Conservation (phyloP, 345 rosid species). For the Aquilaria yunnanensis region DNA sequence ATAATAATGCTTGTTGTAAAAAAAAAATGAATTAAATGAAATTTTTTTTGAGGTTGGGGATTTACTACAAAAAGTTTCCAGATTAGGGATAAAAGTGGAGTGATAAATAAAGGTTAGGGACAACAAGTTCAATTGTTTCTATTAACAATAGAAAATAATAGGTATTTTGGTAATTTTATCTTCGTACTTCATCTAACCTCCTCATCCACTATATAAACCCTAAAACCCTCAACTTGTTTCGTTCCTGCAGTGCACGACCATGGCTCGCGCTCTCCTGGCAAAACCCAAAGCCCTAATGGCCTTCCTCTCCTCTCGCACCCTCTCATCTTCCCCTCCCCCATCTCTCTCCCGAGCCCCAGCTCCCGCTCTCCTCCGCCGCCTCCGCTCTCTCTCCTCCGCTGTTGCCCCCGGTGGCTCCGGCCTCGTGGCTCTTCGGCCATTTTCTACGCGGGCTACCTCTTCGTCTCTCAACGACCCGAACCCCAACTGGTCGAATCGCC, state of each 20-base stretch:
- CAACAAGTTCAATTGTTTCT: no score
- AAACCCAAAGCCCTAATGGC: constrained; percentile 32
- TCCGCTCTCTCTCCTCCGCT: constrained; percentile 16
- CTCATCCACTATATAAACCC: background rate
- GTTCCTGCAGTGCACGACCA: constrained; percentile 4
- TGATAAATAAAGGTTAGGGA: no score
- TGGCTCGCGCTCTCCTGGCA: constrained; percentile 45
- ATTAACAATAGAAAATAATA: no score
- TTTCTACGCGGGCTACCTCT: constrained; percentile 45
- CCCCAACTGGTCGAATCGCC: constrained; percentile 92
- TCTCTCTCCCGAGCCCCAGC: constrained; percentile 15
- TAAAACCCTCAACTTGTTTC: constrained; percentile 1
- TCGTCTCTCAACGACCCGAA: constrained; percentile 65
- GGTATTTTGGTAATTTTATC: no score
- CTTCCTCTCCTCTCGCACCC: constrained; percentile 11
- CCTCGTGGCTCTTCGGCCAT: constrained; percentile 10
- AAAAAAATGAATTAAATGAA: no score
- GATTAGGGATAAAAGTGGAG: no score
- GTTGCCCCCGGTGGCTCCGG: constrained; percentile 15
- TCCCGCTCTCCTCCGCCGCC: constrained; percentile 17
- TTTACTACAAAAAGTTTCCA: no score
- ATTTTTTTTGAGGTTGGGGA: no score
- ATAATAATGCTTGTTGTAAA: no score
- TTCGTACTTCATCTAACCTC: no score
- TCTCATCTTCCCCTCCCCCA: constrained; percentile 14